Evolutionary conservation across 2,329 filamentous ascomycete genomes (phyloP).

Genomic region (Exserohilum turcica): DNA sequence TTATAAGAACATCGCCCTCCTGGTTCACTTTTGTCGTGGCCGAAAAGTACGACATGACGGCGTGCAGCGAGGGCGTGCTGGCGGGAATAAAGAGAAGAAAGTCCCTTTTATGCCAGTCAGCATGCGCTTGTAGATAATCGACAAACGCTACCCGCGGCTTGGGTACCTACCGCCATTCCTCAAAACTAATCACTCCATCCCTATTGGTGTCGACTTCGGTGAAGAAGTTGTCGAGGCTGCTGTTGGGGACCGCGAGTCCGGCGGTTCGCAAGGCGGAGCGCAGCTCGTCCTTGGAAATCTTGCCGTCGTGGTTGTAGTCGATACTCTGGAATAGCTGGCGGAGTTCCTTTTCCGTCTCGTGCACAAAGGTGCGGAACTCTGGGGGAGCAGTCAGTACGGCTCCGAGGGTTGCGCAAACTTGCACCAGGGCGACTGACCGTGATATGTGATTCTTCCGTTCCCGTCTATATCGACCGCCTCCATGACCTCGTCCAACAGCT

Average conservation of each 20-base stretch:
- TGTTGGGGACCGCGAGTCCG: constrained; percentile 76
- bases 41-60: constrained; percentile 89
- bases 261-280: constrained; percentile 76
- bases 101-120: constrained; percentile 59
- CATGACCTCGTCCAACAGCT: constrained; percentile 80
- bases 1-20: constrained; percentile 92
- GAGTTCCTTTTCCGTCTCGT: constrained; percentile 83
- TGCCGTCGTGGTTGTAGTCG: constrained; percentile 82
- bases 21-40: constrained; percentile 86
- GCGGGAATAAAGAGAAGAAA: constrained; percentile 88
- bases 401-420: not conserved
- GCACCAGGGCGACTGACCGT: constrained; percentile 61
- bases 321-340: constrained; percentile 82
- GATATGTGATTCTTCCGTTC: constrained; percentile 88
- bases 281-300: constrained; percentile 85
- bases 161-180: constrained; percentile 86
- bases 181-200: constrained; percentile 85
- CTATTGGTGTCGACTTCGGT: constrained; percentile 85
- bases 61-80: constrained; percentile 72
- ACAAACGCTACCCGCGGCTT: not conserved
- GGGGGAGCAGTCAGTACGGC: constrained; percentile 20
- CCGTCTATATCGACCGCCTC: constrained; percentile 81
- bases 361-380: constrained; percentile 92
- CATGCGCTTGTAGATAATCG: not conserved
- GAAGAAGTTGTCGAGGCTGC: constrained; percentile 84